Evolutionary conservation across 2,329 filamentous ascomycete species (phyloP), one percentile per base, ranked within the genome.

Genomic region (Claviceps sp.): DNA sequence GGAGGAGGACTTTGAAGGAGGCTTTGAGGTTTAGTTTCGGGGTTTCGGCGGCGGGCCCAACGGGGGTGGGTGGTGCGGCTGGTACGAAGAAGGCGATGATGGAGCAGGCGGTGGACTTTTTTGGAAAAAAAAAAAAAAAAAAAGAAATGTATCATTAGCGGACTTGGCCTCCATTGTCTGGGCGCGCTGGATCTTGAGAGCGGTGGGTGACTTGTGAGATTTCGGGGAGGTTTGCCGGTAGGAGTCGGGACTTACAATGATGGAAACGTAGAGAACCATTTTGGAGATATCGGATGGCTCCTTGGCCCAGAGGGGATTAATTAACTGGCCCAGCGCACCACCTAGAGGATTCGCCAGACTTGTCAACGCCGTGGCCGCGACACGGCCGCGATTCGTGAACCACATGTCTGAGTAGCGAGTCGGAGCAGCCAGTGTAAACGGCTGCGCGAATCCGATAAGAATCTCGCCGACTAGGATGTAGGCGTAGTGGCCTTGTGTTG

Each of bases 371-470:
- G 91, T 97, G 17, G 91, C 91, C 51, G 85, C 84, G 13, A 95
- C 87, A 51, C 93, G 81, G 7, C 90, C 91, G 11, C 75, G 72
- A 60, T 86, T 83, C 1, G 88, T 90, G 69, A 97, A 97, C 93
- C 93, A 97, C 54, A 95, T 73, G 64, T 96, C 90, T 51, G 87
- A 93, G 68, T 95, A 98, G 56, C 88, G 76, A 0, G 93, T 91
- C 0, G 93, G 91, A 0, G 91, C 89, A 6, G 85, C 82, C 10
- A 97, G 79, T 13, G 95, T 88, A 65, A 97, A 97, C 0, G 93
- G 90, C 64, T 98, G 93, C 1, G 89, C 83, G 41, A 96, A 75
- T 1, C 91, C 93, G 50, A 87, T 89, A 55, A 98, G 66, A 64
- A 97, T 85, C 70, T 97, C 91, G 4, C 91, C 91, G 59, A 94